Percentiles rank a stretch among this genome's conserved stretches.
phyloP scores from a whole-genome alignment of 2,329 filamentous ascomycete species.

The Sporothrix pseudoabietina region DNA sequence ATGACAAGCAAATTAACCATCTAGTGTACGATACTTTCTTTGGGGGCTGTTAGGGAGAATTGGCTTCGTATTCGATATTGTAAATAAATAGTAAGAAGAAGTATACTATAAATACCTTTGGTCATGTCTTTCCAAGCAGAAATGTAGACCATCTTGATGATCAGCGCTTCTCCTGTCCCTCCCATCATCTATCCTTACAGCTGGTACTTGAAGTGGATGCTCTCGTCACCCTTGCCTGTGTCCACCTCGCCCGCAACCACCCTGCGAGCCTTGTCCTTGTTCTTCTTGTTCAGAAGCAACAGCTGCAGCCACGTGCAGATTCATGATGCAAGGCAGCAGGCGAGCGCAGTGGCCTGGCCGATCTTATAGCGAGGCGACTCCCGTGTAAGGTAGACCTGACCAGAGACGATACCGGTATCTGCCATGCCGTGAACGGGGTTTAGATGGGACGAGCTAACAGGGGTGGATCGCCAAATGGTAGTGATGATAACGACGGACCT shows the following conservation, averaged over 20 bases:
- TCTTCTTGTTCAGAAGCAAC: slow-evolving; percentile 23
- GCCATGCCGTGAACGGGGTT: not conserved
- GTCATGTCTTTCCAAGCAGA: too few species aligned
- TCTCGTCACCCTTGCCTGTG: slow-evolving; percentile 24
- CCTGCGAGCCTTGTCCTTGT: slow-evolving; percentile 16
- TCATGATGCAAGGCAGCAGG: slow-evolving; percentile 22
- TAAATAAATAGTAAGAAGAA: too few species aligned
- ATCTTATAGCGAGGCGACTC: slow-evolving; percentile 20
- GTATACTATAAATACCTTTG: too few species aligned
- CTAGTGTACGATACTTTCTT: too few species aligned
- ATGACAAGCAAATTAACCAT: too few species aligned
- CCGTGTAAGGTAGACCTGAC: not conserved
- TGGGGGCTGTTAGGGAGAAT: too few species aligned
- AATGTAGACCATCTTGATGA: too few species aligned
- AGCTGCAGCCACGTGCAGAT: slow-evolving; percentile 13
- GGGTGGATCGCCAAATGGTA: not conserved
- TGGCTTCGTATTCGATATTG: too few species aligned
- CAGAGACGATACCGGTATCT: slow-evolving; percentile 20
- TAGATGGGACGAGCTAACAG: not conserved
- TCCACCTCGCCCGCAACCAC: slow-evolving; percentile 11
- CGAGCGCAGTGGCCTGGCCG: slow-evolving; percentile 22
- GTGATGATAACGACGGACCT: slow-evolving; percentile 1
- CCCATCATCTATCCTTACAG: not conserved
- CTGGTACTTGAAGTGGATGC: slow-evolving; percentile 28
- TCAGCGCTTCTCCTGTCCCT: too few species aligned